phyloP scores from a whole-genome alignment of 2,329 filamentous ascomycete genomes.

The Ophiocordyceps unilateralis region DNA sequence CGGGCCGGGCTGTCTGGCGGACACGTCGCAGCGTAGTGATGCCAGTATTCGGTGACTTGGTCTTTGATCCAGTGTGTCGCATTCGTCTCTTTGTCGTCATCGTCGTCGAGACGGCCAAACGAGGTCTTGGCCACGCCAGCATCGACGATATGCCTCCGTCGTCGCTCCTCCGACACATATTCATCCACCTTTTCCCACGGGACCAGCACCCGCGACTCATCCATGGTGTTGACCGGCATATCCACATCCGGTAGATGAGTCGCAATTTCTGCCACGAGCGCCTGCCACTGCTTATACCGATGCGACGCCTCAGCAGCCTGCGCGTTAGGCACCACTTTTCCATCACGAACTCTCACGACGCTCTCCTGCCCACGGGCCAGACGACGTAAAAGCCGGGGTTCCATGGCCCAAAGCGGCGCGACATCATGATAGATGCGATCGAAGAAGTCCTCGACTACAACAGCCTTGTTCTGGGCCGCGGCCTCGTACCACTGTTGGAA shows the following conservation, averaged over 20 bases:
- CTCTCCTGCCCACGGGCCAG: conserved; percentile 24
- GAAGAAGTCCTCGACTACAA: conserved; percentile 46
- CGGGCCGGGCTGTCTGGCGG: conserved; percentile 32
- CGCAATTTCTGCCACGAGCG: conserved; percentile 32
- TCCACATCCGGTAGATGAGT: conserved; percentile 44
- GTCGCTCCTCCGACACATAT: conserved; percentile 29
- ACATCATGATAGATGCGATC: conserved; percentile 47
- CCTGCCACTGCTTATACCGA: conserved; percentile 23
- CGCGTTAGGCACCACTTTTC: conserved; percentile 18
- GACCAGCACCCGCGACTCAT: conserved; percentile 44
- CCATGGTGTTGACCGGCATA: conserved; percentile 47
- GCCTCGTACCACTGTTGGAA: conserved; percentile 43
- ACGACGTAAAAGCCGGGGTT: conserved; percentile 19
- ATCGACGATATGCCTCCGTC: conserved; percentile 23
- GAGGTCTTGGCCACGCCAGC: conserved; percentile 24
- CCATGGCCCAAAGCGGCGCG: conserved; percentile 41
- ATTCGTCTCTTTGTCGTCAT: conserved; percentile 15
- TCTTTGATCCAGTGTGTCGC: conserved; percentile 26
- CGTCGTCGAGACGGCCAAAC: conserved; percentile 21
- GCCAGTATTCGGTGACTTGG: conserved; percentile 35
- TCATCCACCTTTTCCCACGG: conserved; percentile 37
- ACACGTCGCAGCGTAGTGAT: conserved; percentile 37
- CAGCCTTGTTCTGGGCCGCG: conserved; percentile 30
- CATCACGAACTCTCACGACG: conserved; percentile 29
- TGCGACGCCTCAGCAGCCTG: conserved; percentile 16